Conservation (phyloP, 352 stramenopile species). For the Phytophthora rubi region DNA sequence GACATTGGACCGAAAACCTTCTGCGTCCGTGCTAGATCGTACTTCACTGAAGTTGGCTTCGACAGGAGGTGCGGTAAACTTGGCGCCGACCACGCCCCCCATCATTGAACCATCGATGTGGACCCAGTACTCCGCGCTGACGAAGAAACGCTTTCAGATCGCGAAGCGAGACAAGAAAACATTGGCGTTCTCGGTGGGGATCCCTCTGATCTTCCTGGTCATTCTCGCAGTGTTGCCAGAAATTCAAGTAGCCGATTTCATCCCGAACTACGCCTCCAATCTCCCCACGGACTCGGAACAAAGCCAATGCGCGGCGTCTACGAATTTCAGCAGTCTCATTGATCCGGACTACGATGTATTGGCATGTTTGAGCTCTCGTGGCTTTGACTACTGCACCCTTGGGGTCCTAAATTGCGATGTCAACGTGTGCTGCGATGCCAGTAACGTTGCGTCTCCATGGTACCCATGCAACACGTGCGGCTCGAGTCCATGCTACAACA, state of each 20-base stretch:
- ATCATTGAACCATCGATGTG: constrained; percentile 39
- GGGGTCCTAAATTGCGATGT: constrained; percentile 41
- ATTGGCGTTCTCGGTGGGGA: constrained; percentile 53
- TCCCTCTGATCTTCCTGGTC: constrained; percentile 69
- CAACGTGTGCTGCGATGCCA: constrained; percentile 49
- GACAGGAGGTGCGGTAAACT: constrained; percentile 7
- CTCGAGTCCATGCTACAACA: constrained; percentile 45
- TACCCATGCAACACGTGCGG: constrained; percentile 49
- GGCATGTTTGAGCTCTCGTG: constrained; percentile 14
- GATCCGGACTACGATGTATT: constrained; percentile 21
- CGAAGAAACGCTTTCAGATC: constrained; percentile 69
- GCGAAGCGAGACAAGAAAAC: constrained; percentile 70
- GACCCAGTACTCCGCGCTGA: constrained; percentile 50
- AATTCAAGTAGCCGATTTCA: constrained; percentile 63
- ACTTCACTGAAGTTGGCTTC: constrained; percentile 19
- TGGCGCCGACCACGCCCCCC: constrained; percentile 1
- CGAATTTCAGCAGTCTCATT: constrained; percentile 24
- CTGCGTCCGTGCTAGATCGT: constrained; percentile 5
- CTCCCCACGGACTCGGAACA: constrained; percentile 33
- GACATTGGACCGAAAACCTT: constrained; percentile 17
- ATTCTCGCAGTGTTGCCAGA: constrained; percentile 57
- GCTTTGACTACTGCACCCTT: constrained; percentile 44
- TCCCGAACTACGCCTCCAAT: constrained; percentile 35
- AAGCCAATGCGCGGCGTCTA: constrained; percentile 32
- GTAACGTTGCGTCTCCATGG: constrained; percentile 48